Evolutionary conservation across 2,329 filamentous ascomycete species (phyloP).

Genomic region (Hymenoscyphus fraxineus): DNA sequence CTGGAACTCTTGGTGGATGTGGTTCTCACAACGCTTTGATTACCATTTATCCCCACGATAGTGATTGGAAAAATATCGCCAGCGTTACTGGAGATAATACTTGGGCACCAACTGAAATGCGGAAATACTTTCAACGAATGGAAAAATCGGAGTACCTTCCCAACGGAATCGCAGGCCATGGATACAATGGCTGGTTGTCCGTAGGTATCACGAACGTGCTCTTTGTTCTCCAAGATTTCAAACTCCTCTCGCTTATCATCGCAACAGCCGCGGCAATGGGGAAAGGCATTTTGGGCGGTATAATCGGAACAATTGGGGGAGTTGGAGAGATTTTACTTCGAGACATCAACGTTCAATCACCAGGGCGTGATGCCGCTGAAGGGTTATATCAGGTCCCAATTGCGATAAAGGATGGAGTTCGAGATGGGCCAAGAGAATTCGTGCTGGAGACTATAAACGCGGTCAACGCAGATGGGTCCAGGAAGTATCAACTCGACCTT

Average conservation of each 20-base stretch:
- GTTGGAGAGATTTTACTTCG: conserved; percentile 14
- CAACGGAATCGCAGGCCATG: conserved; percentile 15
- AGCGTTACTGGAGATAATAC: conserved; percentile 18
- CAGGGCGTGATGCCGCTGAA: conserved; percentile 19
- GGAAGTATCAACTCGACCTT: conserved; percentile 20
- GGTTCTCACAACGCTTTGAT: conserved; percentile 19
- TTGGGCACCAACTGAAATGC: conserved; percentile 16
- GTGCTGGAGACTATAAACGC: conserved; percentile 27
- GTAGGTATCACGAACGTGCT: conserved; percentile 9
- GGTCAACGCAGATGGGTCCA: conserved; percentile 20
- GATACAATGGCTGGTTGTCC: conserved; percentile 10
- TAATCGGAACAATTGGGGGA: conserved; percentile 11
- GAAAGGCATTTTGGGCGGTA: conserved; percentile 10
- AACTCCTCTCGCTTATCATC: conserved; percentile 19
- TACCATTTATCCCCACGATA: conserved; percentile 16
- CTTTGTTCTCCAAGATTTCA: conserved; percentile 13
- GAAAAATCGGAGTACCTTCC: conserved; percentile 16
- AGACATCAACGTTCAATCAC: conserved; percentile 27
- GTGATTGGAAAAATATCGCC: conserved; percentile 20
- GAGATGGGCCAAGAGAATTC: conserved; percentile 25
- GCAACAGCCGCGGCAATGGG: conserved; percentile 21
- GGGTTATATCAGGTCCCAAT: conserved; percentile 27
- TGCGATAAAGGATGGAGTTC: conserved; percentile 17
- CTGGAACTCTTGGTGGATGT: conserved; percentile 30
- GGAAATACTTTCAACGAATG: conserved; percentile 13